A percentile compares a stretch with the other conserved stretches of the same genome.
phyloP scores from a whole-genome alignment of 192 early-diverging fungal genomes.

The Coemansia sp. region DNA sequence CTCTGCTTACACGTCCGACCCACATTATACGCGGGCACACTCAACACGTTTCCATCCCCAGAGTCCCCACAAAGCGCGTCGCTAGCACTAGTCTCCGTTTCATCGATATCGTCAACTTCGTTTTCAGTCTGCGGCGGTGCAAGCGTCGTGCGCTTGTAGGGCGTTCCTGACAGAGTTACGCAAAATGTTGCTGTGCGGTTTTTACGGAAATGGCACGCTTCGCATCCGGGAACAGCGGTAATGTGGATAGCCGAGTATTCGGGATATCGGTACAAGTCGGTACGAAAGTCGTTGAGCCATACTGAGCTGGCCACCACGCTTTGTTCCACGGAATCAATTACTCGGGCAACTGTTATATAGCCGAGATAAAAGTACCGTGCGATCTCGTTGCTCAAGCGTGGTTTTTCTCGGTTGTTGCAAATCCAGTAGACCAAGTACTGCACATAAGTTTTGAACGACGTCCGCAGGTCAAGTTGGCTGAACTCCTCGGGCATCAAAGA shows the following conservation, averaged over 20 bases:
- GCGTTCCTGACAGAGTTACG: constrained; percentile 25
- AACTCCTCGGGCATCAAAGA: constrained; percentile 43
- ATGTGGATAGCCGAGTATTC: constrained; percentile 15
- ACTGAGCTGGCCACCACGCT: constrained; percentile 47
- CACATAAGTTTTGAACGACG: constrained; percentile 47
- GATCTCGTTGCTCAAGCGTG: constrained; percentile 13
- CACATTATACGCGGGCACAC: constrained; percentile 25
- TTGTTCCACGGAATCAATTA: constrained; percentile 46
- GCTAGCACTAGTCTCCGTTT: background rate
- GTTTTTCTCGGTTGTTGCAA: constrained; percentile 26
- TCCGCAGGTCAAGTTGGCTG: constrained; percentile 36
- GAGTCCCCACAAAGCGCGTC: constrained; percentile 14
- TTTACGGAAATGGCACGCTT: constrained; percentile 44
- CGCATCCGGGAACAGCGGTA: constrained; percentile 28
- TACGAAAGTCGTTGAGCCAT: constrained; percentile 36
- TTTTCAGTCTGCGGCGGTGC: constrained; percentile 20
- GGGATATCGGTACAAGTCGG: constrained; percentile 28
- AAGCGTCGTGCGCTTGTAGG: constrained; percentile 30
- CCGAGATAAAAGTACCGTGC: constrained; percentile 43
- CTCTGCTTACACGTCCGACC: constrained; percentile 34
- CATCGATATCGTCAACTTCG: background rate
- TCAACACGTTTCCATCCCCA: constrained; percentile 10
- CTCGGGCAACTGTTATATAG: constrained; percentile 39
- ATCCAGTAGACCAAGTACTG: constrained; percentile 54
- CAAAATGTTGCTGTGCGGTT: constrained; percentile 46